Evolutionary conservation across 495 filamentous ascomycete genomes (phyloP).

Genomic region (Aspergillus ellipticus): DNA sequence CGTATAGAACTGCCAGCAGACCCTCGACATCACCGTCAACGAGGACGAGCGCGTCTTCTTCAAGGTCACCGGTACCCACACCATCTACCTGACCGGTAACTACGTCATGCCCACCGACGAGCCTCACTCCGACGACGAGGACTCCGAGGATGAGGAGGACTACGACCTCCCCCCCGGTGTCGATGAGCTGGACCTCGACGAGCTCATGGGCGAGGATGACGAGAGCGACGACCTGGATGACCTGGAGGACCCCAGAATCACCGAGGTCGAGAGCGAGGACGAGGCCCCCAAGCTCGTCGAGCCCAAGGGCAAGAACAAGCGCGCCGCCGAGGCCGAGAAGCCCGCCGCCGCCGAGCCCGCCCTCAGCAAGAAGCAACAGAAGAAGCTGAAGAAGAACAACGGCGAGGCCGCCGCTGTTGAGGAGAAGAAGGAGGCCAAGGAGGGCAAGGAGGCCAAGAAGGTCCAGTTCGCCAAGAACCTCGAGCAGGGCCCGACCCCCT

Average conservation of each 20-base stretch:
- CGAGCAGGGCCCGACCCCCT: slow-evolving; percentile 87
- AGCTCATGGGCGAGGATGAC: slow-evolving; percentile 59
- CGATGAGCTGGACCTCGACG: slow-evolving; percentile 55
- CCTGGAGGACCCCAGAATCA: slow-evolving; percentile 74
- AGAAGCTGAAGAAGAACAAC: slow-evolving; percentile 98
- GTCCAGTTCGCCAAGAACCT: slow-evolving; percentile 98
- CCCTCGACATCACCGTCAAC: slow-evolving; percentile 85
- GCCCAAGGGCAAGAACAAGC: slow-evolving; percentile 82
- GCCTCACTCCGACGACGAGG: slow-evolving; percentile 49
- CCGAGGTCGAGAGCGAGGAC: slow-evolving; percentile 81
- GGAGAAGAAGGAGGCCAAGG: slow-evolving; percentile 50
- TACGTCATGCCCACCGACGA: slow-evolving; percentile 68
- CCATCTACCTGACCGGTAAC: slow-evolving; percentile 90
- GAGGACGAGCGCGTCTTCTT: slow-evolving; percentile 89
- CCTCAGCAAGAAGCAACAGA: slow-evolving; percentile 93
- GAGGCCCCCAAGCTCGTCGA: slow-evolving; percentile 76
- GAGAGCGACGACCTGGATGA: slow-evolving; percentile 83
- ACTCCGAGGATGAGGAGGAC: slow-evolving; percentile 63
- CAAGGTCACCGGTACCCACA: slow-evolving; percentile 83
- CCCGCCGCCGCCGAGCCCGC: slow-evolving; percentile 56
- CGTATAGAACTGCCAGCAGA: slow-evolving; percentile 83
- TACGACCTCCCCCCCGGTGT: slow-evolving; percentile 81
- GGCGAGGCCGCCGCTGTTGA: slow-evolving; percentile 69
- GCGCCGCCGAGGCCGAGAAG: slow-evolving; percentile 67
- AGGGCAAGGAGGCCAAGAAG: slow-evolving; percentile 72